Conservation (phyloP, 352 stramenopile species). For the Pythium monospermum region DNA sequence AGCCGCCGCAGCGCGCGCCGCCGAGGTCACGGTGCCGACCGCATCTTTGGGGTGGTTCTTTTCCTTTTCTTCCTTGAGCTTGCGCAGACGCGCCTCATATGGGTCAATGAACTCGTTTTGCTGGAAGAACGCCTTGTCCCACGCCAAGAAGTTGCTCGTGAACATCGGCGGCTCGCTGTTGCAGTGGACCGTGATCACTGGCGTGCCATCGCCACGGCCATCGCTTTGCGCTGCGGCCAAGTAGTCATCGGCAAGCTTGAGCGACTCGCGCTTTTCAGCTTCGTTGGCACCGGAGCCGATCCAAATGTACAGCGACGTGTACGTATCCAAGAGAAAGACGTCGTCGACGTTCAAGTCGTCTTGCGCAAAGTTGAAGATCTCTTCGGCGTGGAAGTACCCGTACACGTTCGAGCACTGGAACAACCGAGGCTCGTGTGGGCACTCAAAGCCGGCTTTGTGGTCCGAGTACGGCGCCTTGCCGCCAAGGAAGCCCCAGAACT, state of each 20-base stretch:
- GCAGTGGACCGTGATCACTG: constrained; percentile 78
- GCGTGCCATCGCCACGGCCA: constrained; percentile 73
- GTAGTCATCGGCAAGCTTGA: constrained; percentile 70
- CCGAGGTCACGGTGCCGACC: constrained; percentile 48
- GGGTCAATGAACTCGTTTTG: constrained; percentile 88
- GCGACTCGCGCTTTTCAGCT: constrained; percentile 58
- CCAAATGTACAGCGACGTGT: constrained; percentile 89
- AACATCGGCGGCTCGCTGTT: constrained; percentile 87
- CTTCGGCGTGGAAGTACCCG: constrained; percentile 81
- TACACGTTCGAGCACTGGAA: constrained; percentile 90
- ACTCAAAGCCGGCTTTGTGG: constrained; percentile 58
- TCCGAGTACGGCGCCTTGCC: constrained; percentile 73
- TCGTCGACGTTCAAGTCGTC: constrained; percentile 90
- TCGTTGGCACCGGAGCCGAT: constrained; percentile 78
- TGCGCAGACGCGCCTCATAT: constrained; percentile 80
- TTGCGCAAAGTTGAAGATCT: constrained; percentile 87
- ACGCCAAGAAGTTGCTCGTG: constrained; percentile 88
- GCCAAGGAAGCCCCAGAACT: constrained; percentile 83
- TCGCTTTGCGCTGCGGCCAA: constrained; percentile 69
- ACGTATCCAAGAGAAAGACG: constrained; percentile 90
- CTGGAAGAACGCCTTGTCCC: constrained; percentile 77
- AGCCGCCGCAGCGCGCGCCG: constrained; percentile 23
- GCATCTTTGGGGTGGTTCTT: constrained; percentile 60
- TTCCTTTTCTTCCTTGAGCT: constrained; percentile 75
- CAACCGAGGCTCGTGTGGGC: constrained; percentile 70